Percentiles rank a stretch among this genome's conserved stretches.
Conservation (phyloP, 140 eudicot species). For the Bidens hawaiensis region DNA sequence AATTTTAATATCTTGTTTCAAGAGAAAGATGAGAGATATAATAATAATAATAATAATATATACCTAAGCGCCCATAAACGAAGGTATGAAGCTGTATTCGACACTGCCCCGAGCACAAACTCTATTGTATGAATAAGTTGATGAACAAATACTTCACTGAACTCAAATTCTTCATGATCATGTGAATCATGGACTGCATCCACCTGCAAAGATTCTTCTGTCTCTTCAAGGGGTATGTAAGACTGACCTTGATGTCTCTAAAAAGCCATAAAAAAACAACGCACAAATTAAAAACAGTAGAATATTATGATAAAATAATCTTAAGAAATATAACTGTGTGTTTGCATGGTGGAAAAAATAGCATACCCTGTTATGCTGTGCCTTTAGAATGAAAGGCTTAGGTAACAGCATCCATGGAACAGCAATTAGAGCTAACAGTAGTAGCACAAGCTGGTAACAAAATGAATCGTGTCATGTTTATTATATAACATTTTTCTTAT, state of each 20-base stretch:
- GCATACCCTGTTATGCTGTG: constrained; percentile 66
- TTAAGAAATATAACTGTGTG: neutral
- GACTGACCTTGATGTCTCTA: constrained; percentile 82
- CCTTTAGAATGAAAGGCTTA: constrained; percentile 81
- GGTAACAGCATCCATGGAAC: constrained; percentile 99
- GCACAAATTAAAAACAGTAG: neutral
- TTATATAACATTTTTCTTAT: neutral
- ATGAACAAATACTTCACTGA: constrained; percentile 93
- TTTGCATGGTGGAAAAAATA: neutral
- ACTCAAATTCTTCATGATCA: constrained; percentile 95
- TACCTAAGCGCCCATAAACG: constrained; percentile 99
- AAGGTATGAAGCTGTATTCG: constrained; percentile 98
- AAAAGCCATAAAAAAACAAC: constrained; percentile 14
- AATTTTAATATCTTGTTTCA: neutral
- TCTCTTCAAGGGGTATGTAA: constrained; percentile 58
- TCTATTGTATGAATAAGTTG: constrained; percentile 95
- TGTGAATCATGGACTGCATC: constrained; percentile 60
- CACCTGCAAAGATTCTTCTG: constrained; percentile 54
- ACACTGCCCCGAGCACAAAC: constrained; percentile 98
- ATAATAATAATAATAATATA: too few relatives aligned
- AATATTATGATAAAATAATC: neutral
- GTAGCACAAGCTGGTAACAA: constrained; percentile 61
- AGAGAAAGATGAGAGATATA: neutral
- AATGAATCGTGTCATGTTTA: neutral
- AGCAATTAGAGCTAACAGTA: constrained; percentile 72